A percentile compares a stretch with the other conserved stretches of the same genome.
These are phyloP conservation scores for Globisporangium apiculatum DNA, from an alignment of 352 stramenopile genomes.

Conservation along the genomic window DNA sequence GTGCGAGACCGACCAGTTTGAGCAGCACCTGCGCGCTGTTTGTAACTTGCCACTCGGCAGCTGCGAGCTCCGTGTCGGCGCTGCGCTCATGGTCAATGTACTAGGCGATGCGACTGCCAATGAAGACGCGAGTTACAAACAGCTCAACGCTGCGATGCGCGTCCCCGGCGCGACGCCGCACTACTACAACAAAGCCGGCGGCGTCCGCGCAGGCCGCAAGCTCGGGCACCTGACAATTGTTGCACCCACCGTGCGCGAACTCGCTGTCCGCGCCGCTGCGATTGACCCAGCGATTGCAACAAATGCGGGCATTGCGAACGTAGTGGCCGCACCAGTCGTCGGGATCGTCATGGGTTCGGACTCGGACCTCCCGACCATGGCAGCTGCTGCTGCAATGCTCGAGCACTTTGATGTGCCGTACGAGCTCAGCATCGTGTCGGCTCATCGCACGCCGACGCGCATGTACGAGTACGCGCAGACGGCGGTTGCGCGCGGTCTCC, in stretches of 20 bases:
- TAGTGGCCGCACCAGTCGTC: conserved; percentile 35
- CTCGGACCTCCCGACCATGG: conserved; percentile 97
- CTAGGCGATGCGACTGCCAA: conserved; percentile 54
- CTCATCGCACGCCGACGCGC: conserved; percentile 95
- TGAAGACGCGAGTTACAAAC: conserved; percentile 79
- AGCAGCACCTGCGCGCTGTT: conserved; percentile 96
- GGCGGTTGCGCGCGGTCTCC: conserved; percentile 85
- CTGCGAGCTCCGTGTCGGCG: conserved; percentile 88
- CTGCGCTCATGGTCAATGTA: conserved; percentile 90
- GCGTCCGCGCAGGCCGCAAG: conserved; percentile 90
- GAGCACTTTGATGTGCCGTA: conserved; percentile 94
- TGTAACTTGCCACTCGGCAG: conserved; percentile 91
- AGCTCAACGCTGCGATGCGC: conserved; percentile 50
- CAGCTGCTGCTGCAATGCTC: conserved; percentile 92
- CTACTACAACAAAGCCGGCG: conserved; percentile 94
- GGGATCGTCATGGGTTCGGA: conserved; percentile 92
- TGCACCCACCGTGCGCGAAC: conserved; percentile 75
- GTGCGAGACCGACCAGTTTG: conserved; percentile 96
- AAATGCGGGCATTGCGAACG: conserved; percentile 29
- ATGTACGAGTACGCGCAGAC: conserved; percentile 95
- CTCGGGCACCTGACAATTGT: conserved; percentile 97
- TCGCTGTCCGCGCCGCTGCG: conserved; percentile 60
- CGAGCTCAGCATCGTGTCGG: conserved; percentile 97
- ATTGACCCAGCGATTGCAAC: conserved; percentile 36
- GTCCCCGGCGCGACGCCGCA: conserved; percentile 89